phyloP scores from a whole-genome alignment of 192 early-diverging fungal genomes.

The Entomortierella beljakovae region DNA sequence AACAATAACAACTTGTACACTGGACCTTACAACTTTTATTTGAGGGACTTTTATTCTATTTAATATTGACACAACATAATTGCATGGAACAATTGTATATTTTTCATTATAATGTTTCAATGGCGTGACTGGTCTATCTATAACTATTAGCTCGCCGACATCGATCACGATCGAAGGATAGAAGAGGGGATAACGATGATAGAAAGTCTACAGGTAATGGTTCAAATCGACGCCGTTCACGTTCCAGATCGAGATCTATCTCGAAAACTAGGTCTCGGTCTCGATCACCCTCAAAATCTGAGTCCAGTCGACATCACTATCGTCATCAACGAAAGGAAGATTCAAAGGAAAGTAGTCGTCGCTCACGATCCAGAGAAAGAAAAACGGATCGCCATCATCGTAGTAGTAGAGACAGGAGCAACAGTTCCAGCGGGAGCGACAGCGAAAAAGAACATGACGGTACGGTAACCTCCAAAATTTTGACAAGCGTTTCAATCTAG shows the following conservation, averaged over 20 bases:
- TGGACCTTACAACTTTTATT: neutral
- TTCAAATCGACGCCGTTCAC: constrained; percentile 12
- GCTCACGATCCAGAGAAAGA: neutral
- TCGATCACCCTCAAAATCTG: constrained; percentile 12
- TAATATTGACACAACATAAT: neutral
- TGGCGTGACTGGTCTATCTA: neutral
- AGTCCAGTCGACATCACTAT: constrained; percentile 21
- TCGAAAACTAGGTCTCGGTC: constrained; percentile 10
- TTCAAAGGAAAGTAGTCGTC: constrained; percentile 15
- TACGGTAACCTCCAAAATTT: neutral
- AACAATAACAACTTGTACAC: neutral
- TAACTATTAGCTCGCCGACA: constrained; percentile 15
- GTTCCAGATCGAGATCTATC: constrained; percentile 17
- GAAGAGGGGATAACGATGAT: constrained; percentile 3
- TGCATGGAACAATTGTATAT: neutral
- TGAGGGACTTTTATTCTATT: neutral
- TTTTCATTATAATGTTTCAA: neutral
- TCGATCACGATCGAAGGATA: constrained; percentile 31
- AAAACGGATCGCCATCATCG: constrained; percentile 11
- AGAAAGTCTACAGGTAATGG: neutral
- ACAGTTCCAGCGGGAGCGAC: constrained; percentile 4
- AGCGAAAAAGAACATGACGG: neutral
- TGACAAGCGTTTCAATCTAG: too few relatives aligned
- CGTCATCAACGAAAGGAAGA: constrained; percentile 8
- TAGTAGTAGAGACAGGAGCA: constrained; percentile 15